phyloP scores from a whole-genome alignment of 176 grass and related monocot species.

The Zea mays region DNA sequence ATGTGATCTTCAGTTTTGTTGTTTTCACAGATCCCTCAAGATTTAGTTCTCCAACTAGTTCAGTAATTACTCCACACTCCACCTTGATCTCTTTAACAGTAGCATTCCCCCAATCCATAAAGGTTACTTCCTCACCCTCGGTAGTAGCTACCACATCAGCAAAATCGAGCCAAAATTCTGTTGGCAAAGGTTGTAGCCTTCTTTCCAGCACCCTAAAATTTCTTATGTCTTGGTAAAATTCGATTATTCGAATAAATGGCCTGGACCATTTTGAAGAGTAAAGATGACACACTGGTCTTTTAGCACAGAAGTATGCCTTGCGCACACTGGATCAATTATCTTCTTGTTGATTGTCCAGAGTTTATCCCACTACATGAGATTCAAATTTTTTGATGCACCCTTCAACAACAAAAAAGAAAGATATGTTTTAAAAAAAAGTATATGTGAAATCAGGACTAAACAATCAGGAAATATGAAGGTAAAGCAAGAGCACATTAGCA shows the following conservation, averaged over 20 bases:
- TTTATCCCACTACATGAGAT: slow-evolving; percentile 99
- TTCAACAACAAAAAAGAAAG: slow-evolving; percentile 29
- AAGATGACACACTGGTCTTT: slow-evolving; percentile 57
- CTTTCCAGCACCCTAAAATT: slow-evolving; percentile 49
- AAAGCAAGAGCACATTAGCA: neutral
- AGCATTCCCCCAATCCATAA: slow-evolving; percentile 4
- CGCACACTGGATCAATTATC: slow-evolving; percentile 81
- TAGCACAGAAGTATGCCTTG: slow-evolving; percentile 77
- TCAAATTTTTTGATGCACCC: slow-evolving; percentile 96
- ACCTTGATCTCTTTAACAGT: neutral
- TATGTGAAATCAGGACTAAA: neutral
- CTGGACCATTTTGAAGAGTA: slow-evolving; percentile 75
- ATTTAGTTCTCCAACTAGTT: neutral
- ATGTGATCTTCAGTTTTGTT: slow-evolving; percentile 2
- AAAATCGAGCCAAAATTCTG: neutral
- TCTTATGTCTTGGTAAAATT: slow-evolving; percentile 91
- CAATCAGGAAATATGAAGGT: neutral
- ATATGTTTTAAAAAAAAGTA: slow-evolving; percentile 8
- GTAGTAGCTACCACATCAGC: neutral
- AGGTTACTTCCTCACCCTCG: neutral
- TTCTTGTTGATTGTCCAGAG: slow-evolving; percentile 97
- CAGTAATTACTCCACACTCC: neutral
- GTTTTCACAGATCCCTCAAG: neutral
- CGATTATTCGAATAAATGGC: slow-evolving; percentile 61
- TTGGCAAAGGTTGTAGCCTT: slow-evolving; percentile 1